phyloP scores from a whole-genome alignment of 208 protist genomes.

The Leishmania guyanensis region DNA sequence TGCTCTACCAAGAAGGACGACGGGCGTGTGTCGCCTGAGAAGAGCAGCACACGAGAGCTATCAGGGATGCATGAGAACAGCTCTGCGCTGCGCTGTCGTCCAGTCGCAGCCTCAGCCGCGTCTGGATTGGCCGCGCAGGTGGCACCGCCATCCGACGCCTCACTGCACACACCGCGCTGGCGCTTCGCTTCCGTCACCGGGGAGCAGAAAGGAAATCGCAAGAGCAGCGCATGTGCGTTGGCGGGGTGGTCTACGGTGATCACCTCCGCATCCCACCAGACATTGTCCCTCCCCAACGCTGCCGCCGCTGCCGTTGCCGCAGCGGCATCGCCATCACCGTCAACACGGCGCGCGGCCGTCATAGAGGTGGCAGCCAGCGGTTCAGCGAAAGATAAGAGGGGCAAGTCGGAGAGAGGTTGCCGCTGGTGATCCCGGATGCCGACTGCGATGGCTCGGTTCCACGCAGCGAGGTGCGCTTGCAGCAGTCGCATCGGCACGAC shows the following conservation, averaged over 20 bases:
- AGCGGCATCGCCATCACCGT: neutral
- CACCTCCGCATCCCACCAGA: constrained; percentile 68
- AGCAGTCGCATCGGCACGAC: constrained; percentile 32
- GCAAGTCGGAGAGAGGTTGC: neutral
- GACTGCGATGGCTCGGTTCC: constrained; percentile 30
- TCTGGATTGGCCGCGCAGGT: neutral
- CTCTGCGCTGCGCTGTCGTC: too few relatives aligned
- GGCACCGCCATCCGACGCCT: neutral
- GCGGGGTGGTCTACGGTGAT: constrained; percentile 86
- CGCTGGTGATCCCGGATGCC: neutral
- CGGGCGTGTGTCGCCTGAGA: constrained; percentile 92
- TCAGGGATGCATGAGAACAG: neutral
- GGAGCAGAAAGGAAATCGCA: constrained; percentile 59
- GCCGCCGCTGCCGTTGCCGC: neutral
- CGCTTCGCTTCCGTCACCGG: neutral
- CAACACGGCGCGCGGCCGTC: neutral
- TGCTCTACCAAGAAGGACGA: constrained; percentile 69
- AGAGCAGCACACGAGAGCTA: constrained; percentile 72
- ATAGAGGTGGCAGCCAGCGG: neutral
- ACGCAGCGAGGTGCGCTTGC: constrained; percentile 17
- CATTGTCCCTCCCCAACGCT: neutral
- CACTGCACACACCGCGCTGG: neutral
- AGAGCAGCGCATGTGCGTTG: constrained; percentile 81
- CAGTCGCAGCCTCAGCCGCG: constrained; percentile 1
- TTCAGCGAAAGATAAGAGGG: neutral